phyloP scores from a whole-genome alignment of 176 grass and related monocot species.

The Themeda triandra region DNA sequence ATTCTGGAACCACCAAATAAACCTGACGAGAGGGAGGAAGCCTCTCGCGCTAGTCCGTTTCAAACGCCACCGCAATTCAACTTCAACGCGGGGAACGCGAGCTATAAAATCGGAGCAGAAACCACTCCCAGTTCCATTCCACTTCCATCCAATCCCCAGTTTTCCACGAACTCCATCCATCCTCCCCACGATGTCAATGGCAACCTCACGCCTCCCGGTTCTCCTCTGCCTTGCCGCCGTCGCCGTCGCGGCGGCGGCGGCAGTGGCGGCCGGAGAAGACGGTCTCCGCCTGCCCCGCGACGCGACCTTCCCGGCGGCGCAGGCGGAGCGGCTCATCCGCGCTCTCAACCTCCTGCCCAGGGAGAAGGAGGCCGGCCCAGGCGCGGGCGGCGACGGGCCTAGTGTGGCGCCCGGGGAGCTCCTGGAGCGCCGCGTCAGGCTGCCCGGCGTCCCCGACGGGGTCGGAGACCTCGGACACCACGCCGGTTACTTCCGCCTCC shows the following conservation, averaged over 20 bases:
- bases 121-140: conserved; percentile 15
- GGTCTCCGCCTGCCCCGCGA: conserved; percentile 29
- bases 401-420: conserved; percentile 37
- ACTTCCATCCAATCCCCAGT: too few relatives aligned
- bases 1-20: neutral
- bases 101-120: conserved; percentile 36
- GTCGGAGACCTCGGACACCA: conserved; percentile 69
- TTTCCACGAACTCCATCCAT: neutral
- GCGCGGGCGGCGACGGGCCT: neutral
- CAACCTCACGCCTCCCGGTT: neutral
- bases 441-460: conserved; percentile 42
- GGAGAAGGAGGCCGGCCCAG: conserved; percentile 8
- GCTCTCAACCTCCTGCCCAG: conserved; percentile 81
- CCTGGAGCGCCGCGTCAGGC: conserved; percentile 55
- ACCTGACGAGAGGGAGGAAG: neutral
- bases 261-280: neutral
- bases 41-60: neutral
- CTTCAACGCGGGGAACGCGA: too few relatives aligned
- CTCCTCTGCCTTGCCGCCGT: conserved; percentile 11
- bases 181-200: neutral
- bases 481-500: conserved; percentile 90
- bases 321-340: conserved; percentile 72
- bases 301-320: conserved; percentile 52
- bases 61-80: neutral
- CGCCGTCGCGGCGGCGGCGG: neutral